phyloP scores from a whole-genome alignment of 2,329 filamentous ascomycete genomes.

The Emmonsia crescens region DNA sequence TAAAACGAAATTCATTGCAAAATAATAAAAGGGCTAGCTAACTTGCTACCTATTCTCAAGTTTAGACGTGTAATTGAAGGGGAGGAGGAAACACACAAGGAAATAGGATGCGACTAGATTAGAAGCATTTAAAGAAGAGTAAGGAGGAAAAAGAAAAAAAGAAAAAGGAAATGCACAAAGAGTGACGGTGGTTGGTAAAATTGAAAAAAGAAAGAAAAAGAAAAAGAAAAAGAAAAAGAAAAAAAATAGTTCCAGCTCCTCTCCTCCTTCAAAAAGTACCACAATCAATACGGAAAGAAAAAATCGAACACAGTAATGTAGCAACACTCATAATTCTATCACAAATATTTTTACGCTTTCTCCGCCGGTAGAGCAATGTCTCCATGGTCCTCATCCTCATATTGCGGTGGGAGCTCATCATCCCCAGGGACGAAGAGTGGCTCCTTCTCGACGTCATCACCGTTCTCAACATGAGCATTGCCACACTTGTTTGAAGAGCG shows the following conservation, averaged over 20 bases:
- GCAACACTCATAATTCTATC: background rate
- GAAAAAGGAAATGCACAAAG: background rate
- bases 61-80: background rate
- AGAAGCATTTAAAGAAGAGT: background rate
- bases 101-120: background rate
- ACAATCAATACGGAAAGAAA: background rate
- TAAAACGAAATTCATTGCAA: background rate
- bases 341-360: constrained; percentile 22
- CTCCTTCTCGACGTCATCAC: constrained; percentile 34
- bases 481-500: constrained; percentile 20
- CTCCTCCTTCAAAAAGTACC: background rate
- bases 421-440: constrained; percentile 21
- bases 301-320: background rate
- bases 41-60: background rate
- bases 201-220: too few relatives aligned
- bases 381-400: constrained; percentile 24
- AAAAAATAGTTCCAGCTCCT: too few relatives aligned
- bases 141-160: background rate
- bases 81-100: background rate
- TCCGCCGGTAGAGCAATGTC: constrained; percentile 17
- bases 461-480: constrained; percentile 23
- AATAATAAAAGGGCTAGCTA: background rate
- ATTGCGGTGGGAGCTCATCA: constrained; percentile 26
- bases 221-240: too few relatives aligned
- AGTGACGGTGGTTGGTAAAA: background rate